These are phyloP conservation scores for Prunus salicina DNA, from an alignment of 306 rosid genomes.

Conservation along the genomic window DNA sequence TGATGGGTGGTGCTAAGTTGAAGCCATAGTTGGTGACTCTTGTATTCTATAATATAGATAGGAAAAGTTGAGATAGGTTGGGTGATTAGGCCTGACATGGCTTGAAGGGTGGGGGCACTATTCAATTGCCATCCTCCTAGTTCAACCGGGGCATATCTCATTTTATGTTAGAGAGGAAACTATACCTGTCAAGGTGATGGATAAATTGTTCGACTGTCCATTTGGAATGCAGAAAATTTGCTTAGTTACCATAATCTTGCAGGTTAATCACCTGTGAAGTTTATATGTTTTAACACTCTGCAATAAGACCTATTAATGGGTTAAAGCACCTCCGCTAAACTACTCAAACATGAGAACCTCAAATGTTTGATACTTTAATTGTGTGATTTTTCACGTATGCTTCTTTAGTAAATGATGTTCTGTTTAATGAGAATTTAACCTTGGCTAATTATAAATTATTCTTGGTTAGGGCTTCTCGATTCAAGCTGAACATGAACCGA, in stretches of 20 bases:
- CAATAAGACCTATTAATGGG: background rate
- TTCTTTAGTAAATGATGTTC: background rate
- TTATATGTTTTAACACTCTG: background rate
- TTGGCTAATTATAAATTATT: conserved; percentile 28
- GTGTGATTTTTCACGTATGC: background rate
- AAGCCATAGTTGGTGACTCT: background rate
- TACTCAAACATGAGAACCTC: background rate
- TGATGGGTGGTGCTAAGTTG: background rate
- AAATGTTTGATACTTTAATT: background rate
- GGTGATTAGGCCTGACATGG: background rate
- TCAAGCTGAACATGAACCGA: conserved; percentile 33
- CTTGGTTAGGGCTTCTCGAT: conserved; percentile 34
- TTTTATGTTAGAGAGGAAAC: too few relatives aligned
- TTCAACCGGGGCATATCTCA: too few relatives aligned
- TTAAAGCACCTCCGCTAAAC: background rate
- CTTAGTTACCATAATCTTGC: background rate
- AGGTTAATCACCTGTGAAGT: background rate
- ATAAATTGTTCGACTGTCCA: background rate
- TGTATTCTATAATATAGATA: background rate
- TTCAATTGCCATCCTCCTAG: too few relatives aligned
- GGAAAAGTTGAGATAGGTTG: background rate
- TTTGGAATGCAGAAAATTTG: background rate
- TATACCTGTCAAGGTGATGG: too few relatives aligned
- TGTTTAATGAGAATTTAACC: conserved; percentile 3
- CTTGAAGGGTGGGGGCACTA: background rate